phyloP scores from a whole-genome alignment of 1,284 basidiomycete genomes.

The Melampsora americana region DNA sequence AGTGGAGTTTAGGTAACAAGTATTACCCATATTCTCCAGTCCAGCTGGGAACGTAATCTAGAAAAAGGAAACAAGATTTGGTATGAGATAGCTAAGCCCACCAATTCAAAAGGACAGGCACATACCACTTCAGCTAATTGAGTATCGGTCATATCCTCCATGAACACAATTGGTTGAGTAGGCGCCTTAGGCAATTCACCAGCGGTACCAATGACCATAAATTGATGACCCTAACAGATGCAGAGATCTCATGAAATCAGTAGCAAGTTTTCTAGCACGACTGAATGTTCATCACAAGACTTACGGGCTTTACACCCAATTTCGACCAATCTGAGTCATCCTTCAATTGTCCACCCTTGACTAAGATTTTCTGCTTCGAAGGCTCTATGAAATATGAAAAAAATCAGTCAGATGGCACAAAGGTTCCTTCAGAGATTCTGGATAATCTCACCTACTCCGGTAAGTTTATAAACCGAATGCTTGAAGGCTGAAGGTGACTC shows the following conservation, averaged over 20 bases:
- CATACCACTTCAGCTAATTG: constrained; percentile 62
- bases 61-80: constrained; percentile 53
- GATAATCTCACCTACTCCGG: constrained; percentile 69
- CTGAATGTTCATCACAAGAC: constrained; percentile 49
- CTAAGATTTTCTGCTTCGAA: constrained; percentile 94
- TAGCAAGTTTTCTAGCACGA: not conserved
- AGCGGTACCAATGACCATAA: constrained; percentile 79
- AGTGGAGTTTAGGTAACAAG: constrained; percentile 94
- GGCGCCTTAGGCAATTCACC: constrained; percentile 87
- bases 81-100: constrained; percentile 9
- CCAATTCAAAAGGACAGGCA: constrained; percentile 6
- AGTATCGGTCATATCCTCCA: constrained; percentile 62
- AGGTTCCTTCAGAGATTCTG: not conserved
- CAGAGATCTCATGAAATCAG: constrained; percentile 53
- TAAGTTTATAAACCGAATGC: constrained; percentile 71
- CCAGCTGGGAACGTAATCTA: constrained; percentile 21
- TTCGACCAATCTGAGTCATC: constrained; percentile 82
- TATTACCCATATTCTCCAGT: constrained; percentile 68
- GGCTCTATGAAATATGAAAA: constrained; percentile 49
- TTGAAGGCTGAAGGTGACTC: constrained; percentile 73
- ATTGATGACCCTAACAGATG: constrained; percentile 53
- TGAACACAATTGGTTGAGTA: constrained; percentile 70
- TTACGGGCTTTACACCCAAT: constrained; percentile 71
- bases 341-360: constrained; percentile 91
- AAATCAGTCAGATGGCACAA: not conserved